A percentile compares a stretch with the other conserved stretches of the same genome.
phyloP scores from a whole-genome alignment of 768 basidiomycete species.

The Dictyophora rubrovolvata region DNA sequence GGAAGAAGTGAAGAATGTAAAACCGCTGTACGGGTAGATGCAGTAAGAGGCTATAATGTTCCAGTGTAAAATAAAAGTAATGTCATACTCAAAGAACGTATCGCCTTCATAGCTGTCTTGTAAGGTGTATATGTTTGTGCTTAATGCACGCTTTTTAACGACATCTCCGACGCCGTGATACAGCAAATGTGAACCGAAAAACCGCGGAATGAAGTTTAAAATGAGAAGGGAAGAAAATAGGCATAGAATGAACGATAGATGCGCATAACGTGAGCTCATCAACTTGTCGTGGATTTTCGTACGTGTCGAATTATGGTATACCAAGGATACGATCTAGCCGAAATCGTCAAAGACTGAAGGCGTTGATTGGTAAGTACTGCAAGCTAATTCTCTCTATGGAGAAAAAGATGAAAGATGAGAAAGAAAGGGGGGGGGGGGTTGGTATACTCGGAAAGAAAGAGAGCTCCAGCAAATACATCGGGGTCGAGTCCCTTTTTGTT shows the following conservation, averaged over 20 bases:
- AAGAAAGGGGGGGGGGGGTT: too few relatives aligned
- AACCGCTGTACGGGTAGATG: conserved; percentile 6
- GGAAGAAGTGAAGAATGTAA: background rate
- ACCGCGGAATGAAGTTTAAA: background rate
- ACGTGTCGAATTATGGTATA: background rate
- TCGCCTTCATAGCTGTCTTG: conserved; percentile 57
- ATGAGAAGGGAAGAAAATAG: background rate
- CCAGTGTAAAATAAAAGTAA: conserved; percentile 15
- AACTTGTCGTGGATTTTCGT: background rate
- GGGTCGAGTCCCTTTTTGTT: background rate
- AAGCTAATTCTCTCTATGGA: too few relatives aligned
- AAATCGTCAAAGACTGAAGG: too few relatives aligned
- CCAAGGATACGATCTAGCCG: too few relatives aligned
- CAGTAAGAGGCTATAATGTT: background rate
- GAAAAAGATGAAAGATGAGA: too few relatives aligned
- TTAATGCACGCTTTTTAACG: background rate
- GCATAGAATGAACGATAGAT: background rate
- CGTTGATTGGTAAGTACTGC: too few relatives aligned
- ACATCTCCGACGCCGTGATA: background rate
- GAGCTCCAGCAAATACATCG: background rate
- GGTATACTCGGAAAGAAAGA: too few relatives aligned
- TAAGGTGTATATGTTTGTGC: conserved; percentile 42
- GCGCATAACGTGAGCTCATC: background rate
- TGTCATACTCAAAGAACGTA: conserved; percentile 55
- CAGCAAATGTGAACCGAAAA: background rate